Evolutionary conservation across 2,329 filamentous ascomycete genomes (phyloP), one percentile per base, ranked within the genome.

Genomic region (Cladorrhinum sp.): DNA sequence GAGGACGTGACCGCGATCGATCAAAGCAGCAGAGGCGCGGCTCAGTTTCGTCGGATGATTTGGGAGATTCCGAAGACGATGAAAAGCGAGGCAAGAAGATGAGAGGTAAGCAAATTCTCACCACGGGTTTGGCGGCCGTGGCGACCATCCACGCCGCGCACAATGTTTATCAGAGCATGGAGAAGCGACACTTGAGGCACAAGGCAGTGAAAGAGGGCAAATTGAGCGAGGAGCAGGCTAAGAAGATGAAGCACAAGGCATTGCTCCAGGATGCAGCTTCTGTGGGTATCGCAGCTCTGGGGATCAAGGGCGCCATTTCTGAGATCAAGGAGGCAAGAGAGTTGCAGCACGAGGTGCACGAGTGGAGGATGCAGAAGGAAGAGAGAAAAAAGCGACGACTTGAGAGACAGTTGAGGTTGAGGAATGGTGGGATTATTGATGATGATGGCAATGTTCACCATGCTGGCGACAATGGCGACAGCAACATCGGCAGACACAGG

Each of bases 51-150:
- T 76, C 74, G 50, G 84, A 81, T 16, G 82, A 85, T 67, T 70
- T 85, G 53, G 83, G 82, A 54, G 81, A 85, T 72, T 85, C 83
- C 63, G 79, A 82, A 18, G 81, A 82, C 22, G 83, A 86, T 65
- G 77, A 79, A 70, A 83, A 78, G 71, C 76, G 75, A 63, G 77
- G 77, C 38, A 80, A 77, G 71, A 85, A 82, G 71, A 82, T 85
- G 77, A 81, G 77, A 83, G 82, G 82, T 83, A 85, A 85, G 79
- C 82, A 85, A 77, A 67, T 84, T 62, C 65, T 86, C 60, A 85
- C 80, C 57, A 80, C 81, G 7, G 82, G 81, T 51, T 74, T 85
- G 59, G 83, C 83, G 57, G 77, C 81, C 56, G 80, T 85, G 64
- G 83, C 83, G 69, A 85, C 82, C 66, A 84, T 86, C 67, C 82